Percentiles rank a stretch among this genome's conserved stretches.
phyloP scores from a whole-genome alignment of 352 stramenopile genomes.

The Phytopythium ostracodes region DNA sequence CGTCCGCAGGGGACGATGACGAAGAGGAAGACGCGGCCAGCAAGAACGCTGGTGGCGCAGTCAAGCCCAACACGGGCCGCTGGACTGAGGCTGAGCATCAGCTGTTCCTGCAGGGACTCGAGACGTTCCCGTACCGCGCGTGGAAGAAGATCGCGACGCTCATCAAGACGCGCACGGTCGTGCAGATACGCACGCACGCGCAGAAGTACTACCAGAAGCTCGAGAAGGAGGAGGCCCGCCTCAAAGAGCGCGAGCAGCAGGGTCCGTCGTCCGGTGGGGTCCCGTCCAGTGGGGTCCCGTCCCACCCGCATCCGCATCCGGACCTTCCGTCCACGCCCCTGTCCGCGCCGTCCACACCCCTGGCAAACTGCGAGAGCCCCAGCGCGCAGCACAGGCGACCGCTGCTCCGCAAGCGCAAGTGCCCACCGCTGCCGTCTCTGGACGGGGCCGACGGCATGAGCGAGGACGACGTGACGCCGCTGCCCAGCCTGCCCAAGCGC shows the following conservation, averaged over 20 bases:
- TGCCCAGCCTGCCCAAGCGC: constrained; percentile 60
- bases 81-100: constrained; percentile 88
- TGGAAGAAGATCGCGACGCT: constrained; percentile 93
- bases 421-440: constrained; percentile 22
- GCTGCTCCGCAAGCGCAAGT: constrained; percentile 68
- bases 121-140: constrained; percentile 80
- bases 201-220: constrained; percentile 91
- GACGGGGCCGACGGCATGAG: constrained; percentile 13
- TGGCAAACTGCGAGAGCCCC: neutral
- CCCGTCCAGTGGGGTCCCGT: constrained; percentile 4
- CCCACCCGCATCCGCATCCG: neutral
- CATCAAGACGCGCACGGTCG: constrained; percentile 92
- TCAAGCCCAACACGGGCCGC: constrained; percentile 77
- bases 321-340: neutral
- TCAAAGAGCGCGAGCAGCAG: constrained; percentile 64
- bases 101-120: constrained; percentile 84
- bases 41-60: neutral
- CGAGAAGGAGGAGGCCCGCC: constrained; percentile 78
- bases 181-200: constrained; percentile 86
- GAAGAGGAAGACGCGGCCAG: constrained; percentile 24
- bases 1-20: constrained; percentile 23
- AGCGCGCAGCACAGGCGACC: neutral
- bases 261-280: neutral
- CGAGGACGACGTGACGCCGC: constrained; percentile 19
- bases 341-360: constrained; percentile 11